These are phyloP conservation scores for Starmerella sirachaensis DNA, from an alignment of 805 yeast species.

Conservation along the genomic window DNA sequence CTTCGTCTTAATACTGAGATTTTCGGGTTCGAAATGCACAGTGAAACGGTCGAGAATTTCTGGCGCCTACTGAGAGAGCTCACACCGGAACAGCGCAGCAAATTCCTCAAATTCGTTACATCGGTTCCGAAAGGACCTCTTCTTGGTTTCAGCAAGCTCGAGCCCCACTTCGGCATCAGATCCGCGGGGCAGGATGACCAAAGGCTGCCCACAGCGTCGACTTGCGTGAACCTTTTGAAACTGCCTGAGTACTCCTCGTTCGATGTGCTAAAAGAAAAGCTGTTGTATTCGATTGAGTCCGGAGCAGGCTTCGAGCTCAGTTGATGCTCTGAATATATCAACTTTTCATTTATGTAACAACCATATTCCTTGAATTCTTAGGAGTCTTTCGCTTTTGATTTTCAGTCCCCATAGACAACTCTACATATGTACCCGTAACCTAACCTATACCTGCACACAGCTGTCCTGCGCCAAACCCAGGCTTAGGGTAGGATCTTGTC, in stretches of 20 bases:
- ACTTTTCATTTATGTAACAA: no score
- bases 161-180: conserved; percentile 71
- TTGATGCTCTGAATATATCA: not conserved
- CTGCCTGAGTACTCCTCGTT: conserved; percentile 71
- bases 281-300: conserved; percentile 65
- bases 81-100: conserved; percentile 44
- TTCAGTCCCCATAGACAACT: no score
- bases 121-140: conserved; percentile 87
- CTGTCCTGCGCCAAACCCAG: no score
- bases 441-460: no score
- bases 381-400: no score
- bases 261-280: conserved; percentile 43
- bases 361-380: no score
- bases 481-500: no score
- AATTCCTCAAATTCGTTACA: conserved; percentile 76
- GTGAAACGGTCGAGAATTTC: conserved; percentile 49
- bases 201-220: conserved; percentile 80
- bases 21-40: conserved; percentile 45
- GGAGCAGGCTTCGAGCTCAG: conserved; percentile 76
- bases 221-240: conserved; percentile 80
- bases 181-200: conserved; percentile 36
- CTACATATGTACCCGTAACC: no score
- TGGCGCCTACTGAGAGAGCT: conserved; percentile 64
- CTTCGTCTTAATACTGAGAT: conserved; percentile 49
- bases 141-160: conserved; percentile 63